Conservation (phyloP, 2,329 filamentous ascomycete genomes). For the Colletotrichum sp. region DNA sequence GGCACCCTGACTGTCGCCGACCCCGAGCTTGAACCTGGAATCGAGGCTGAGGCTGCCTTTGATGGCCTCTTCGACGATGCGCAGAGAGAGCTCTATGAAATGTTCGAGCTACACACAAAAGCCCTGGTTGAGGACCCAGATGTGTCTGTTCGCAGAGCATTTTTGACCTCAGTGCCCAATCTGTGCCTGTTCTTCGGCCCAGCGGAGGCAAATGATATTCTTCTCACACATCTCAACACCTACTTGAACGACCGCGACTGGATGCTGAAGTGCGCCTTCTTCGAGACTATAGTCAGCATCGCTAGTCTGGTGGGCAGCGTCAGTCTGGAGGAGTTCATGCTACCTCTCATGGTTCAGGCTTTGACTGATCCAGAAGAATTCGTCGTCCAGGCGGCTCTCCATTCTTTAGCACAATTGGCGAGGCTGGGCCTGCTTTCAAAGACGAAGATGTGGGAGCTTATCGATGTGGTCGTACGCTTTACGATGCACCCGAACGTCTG, state of each 20-base stretch:
- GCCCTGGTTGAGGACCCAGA: slow-evolving; percentile 86
- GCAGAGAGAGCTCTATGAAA: slow-evolving; percentile 79
- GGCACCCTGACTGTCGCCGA: slow-evolving; percentile 79
- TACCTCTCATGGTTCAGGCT: slow-evolving; percentile 95
- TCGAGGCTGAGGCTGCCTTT: slow-evolving; percentile 71
- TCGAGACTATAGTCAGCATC: slow-evolving; percentile 93
- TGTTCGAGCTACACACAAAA: slow-evolving; percentile 90
- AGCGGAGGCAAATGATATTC: slow-evolving; percentile 91
- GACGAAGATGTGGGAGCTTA: slow-evolving; percentile 83
- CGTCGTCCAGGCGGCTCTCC: slow-evolving; percentile 88
- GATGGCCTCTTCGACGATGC: slow-evolving; percentile 88
- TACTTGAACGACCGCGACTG: slow-evolving; percentile 97
- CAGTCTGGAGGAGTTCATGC: slow-evolving; percentile 91
- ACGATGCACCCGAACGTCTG: slow-evolving; percentile 93
- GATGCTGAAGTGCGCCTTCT: slow-evolving; percentile 96
- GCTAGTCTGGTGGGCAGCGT: slow-evolving; percentile 88
- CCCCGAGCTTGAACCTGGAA: slow-evolving; percentile 77
- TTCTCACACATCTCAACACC: slow-evolving; percentile 93
- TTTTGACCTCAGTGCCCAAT: slow-evolving; percentile 88
- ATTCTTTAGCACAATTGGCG: slow-evolving; percentile 87
- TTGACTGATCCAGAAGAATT: slow-evolving; percentile 92
- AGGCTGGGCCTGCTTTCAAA: slow-evolving; percentile 86
- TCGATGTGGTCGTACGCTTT: slow-evolving; percentile 83
- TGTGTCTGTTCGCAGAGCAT: slow-evolving; percentile 85
- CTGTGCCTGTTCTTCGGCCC: slow-evolving; percentile 95